Evolutionary conservation across 2,329 filamentous ascomycete genomes (phyloP).

Genomic region (Penicillium occitanis): DNA sequence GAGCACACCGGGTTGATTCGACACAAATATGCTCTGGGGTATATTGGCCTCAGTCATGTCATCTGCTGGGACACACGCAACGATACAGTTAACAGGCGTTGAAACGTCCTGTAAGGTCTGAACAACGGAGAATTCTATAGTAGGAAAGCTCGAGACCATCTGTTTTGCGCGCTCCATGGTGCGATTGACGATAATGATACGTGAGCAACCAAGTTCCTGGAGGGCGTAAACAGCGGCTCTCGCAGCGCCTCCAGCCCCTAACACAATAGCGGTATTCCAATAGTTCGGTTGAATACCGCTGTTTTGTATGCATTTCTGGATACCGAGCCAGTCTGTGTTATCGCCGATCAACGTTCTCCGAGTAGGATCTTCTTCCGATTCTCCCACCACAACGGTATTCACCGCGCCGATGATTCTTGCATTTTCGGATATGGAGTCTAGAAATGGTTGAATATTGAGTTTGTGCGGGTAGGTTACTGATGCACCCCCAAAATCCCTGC

Average conservation of each 20-base stretch:
- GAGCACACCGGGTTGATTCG: background rate
- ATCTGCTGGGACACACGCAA: constrained; percentile 18
- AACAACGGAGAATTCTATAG: background rate
- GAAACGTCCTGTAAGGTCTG: background rate
- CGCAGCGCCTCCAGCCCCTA: constrained; percentile 7
- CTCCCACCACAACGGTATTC: constrained; percentile 15
- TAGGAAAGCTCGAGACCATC: background rate
- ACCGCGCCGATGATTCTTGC: constrained; percentile 11
- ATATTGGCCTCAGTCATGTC: constrained; percentile 29
- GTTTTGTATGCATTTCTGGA: constrained; percentile 9
- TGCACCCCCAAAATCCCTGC: constrained; percentile 74
- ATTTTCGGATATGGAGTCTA: constrained; percentile 20
- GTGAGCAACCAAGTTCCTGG: background rate
- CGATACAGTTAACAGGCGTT: constrained; percentile 5
- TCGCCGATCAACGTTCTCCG: constrained; percentile 3
- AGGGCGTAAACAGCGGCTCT: constrained; percentile 9
- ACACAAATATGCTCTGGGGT: constrained; percentile 20
- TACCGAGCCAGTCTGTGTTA: constrained; percentile 14
- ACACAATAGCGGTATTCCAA: background rate
- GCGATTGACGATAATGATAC: constrained; percentile 10
- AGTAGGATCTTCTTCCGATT: constrained; percentile 11
- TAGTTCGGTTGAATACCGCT: background rate
- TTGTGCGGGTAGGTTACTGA: constrained; percentile 61
- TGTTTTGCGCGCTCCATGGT: background rate
- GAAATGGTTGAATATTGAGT: constrained; percentile 19